Conservation (phyloP, 345 rosid species). For the Syzygium aromaticum region DNA sequence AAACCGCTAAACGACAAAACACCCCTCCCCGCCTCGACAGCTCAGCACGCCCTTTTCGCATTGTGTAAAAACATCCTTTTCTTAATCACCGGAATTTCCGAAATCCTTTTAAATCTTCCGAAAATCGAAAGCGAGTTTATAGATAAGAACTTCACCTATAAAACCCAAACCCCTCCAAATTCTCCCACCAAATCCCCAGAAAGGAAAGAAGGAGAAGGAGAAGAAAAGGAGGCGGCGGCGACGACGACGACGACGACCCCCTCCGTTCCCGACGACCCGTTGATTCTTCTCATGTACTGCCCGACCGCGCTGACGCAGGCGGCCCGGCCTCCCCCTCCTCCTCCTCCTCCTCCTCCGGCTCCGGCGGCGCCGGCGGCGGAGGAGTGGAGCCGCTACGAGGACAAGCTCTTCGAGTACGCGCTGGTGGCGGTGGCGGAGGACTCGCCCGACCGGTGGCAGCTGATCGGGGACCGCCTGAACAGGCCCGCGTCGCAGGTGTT, state of each 20-base stretch:
- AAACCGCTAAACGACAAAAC: neutral
- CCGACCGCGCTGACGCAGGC: neutral
- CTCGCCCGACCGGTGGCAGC: conserved; percentile 50
- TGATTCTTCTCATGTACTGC: neutral
- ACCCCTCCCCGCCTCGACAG: neutral
- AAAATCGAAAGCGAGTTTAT: neutral
- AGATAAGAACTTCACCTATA: neutral
- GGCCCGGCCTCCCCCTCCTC: neutral
- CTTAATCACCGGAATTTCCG: neutral
- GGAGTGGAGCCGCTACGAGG: conserved; percentile 52
- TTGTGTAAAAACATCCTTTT: neutral
- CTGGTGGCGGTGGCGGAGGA: conserved; percentile 49
- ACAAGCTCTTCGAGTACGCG: conserved; percentile 65
- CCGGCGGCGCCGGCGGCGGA: neutral
- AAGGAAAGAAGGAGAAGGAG: neutral
- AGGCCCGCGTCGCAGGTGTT: conserved; percentile 35
- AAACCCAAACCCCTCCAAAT: conserved; percentile 1
- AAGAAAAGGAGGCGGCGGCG: neutral
- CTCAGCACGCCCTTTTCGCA: neutral
- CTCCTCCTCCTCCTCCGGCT: neutral
- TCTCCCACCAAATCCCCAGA: conserved; percentile 13
- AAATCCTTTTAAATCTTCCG: neutral
- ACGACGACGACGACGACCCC: neutral
- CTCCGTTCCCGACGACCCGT: neutral
- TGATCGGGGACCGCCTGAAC: neutral